Evolutionary conservation across 2,329 filamentous ascomycete genomes (phyloP), one percentile per base, ranked within the genome.

Genomic region (Drechslerella coelobrocha): DNA sequence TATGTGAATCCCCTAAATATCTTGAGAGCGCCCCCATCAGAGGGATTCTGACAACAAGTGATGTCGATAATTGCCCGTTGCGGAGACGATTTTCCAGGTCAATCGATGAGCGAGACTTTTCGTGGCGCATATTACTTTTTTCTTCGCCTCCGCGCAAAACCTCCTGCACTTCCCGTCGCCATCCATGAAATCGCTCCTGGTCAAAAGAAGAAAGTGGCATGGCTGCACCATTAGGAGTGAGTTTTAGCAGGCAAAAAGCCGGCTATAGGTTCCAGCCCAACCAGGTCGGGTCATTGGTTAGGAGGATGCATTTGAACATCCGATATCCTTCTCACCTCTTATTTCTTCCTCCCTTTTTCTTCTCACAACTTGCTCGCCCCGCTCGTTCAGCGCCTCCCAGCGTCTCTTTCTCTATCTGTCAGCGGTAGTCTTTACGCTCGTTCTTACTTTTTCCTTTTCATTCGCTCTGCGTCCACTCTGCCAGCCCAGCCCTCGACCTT

Each of bases 301-400:
- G 50, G 63, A 56, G 65, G 61, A 62, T 48, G 63, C 53, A 62
- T 59, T 59, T 50, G 51, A 60, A 47, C 45, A 47, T 57, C 65
- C 26, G 59, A 71, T 71, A 71, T 60, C 65, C 45, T 71, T 62
- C 66, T 71, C 66, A 63, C 39, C 9, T 51, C 10, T 51, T 51
- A 54, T 60, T 29, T 43, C 48, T 55, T 63, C 54, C 53, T 63
- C 54, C 41, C 53, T 60, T 62, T 62, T 54, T 53, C 59, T 52
- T 61, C 59, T 62, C 59, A 59, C 59, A 69, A 71, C 53, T 57
- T 57, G 66, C 66, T 71, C 59, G 60, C 53, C 55, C 59, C 59
- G 45, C 59, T 71, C 59, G 59, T 62, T 63, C 53, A 59, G 53
- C 59, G 59, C 54, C 43, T 10, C 6, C 45, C 65, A 71, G 59